A percentile compares a stretch with the other conserved stretches of the same genome.
Conservation (phyloP, 192 early-diverging fungal species). For the Entomortierella chlamydospora region DNA sequence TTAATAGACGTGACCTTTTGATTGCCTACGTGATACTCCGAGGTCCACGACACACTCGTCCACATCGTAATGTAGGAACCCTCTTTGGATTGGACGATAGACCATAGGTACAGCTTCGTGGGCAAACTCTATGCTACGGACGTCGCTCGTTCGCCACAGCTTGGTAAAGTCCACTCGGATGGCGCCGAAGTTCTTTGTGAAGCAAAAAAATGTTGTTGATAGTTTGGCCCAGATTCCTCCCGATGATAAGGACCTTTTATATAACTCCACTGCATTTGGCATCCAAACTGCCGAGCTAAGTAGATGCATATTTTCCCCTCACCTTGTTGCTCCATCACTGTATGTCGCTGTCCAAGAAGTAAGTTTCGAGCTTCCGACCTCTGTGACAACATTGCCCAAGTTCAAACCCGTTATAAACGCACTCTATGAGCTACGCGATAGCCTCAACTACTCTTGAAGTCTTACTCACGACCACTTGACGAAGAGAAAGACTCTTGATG, state of each 20-base stretch:
- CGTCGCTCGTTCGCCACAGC: background rate
- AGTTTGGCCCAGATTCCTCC: background rate
- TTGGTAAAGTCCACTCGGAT: conserved; percentile 2
- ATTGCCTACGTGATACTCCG: too few species aligned
- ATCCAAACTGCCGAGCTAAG: conserved; percentile 2
- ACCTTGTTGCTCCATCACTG: background rate
- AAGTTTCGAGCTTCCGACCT: conserved; percentile 1
- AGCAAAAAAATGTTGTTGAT: conserved; percentile 1
- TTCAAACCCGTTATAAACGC: conserved; percentile 1
- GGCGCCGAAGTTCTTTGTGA: background rate
- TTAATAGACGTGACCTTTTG: too few species aligned
- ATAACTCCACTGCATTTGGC: conserved; percentile 6
- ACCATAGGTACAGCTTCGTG: too few species aligned
- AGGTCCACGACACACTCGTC: too few species aligned
- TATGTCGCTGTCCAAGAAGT: conserved; percentile 2
- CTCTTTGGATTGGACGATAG: too few species aligned
- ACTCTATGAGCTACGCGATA: conserved; percentile 5
- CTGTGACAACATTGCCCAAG: conserved; percentile 3
- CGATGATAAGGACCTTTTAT: conserved; percentile 1
- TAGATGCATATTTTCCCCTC: conserved; percentile 4
- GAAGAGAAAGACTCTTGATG: conserved; percentile 1
- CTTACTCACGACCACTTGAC: conserved; percentile 5
- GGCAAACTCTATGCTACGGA: conserved; percentile 1
- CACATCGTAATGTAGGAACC: too few species aligned
- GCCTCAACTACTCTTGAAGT: background rate